Evolutionary conservation across 164 flowering plant species (phyloP).

Genomic region (Nelumbo lutea): DNA sequence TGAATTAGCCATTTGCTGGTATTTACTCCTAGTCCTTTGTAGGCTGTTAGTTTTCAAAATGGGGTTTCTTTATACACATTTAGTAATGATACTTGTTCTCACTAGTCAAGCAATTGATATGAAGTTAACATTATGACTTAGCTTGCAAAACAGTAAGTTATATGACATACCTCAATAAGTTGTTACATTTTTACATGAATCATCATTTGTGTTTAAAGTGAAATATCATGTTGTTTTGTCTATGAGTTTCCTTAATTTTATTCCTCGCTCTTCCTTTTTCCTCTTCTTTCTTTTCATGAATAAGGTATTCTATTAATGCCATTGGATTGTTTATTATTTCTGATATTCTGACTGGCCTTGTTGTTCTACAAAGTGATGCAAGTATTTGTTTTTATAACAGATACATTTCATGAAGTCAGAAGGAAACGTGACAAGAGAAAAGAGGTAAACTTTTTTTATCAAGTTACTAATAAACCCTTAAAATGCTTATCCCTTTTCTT

Average conservation of each 20-base stretch:
- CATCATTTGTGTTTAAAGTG: not conserved
- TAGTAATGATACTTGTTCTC: not conserved
- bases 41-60: not conserved
- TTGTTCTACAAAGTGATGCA: slow-evolving; percentile 4
- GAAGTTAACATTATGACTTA: too few species aligned
- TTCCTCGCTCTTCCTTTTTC: not conserved
- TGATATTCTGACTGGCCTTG: not conserved
- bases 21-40: not conserved
- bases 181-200: not conserved
- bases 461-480: not conserved
- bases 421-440: slow-evolving; percentile 75
- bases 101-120: too few species aligned
- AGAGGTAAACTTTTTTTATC: slow-evolving; percentile 47
- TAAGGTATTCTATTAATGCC: not conserved
- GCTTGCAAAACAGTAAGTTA: not conserved
- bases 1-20: not conserved
- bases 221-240: not conserved
- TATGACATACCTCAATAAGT: not conserved
- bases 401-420: slow-evolving; percentile 84
- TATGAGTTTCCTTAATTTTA: not conserved
- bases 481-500: not conserved
- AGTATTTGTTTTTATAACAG: slow-evolving; percentile 32
- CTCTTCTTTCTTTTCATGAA: not conserved
- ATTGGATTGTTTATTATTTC: not conserved
- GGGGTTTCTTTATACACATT: not conserved